A percentile compares a stretch with the other conserved stretches of the same genome.
These are phyloP conservation scores for Zizania latifolia DNA, from an alignment of 176 grass and related monocot genomes.

Conservation along the genomic window DNA sequence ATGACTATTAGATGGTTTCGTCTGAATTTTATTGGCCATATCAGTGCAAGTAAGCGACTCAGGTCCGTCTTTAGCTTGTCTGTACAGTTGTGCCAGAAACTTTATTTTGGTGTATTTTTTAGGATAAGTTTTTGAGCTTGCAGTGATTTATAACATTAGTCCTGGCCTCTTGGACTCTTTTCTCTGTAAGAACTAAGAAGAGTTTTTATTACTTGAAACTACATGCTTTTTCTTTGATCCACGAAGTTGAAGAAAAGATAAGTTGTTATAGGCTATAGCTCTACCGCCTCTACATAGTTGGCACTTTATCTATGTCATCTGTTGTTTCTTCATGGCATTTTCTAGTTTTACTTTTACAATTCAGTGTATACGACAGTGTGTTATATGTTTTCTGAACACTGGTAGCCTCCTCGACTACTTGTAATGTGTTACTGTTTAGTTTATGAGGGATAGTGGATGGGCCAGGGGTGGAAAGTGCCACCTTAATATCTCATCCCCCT, in stretches of 20 bases:
- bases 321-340: neutral
- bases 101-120: neutral
- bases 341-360: neutral
- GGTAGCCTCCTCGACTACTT: neutral
- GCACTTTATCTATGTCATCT: neutral
- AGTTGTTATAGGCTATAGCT: neutral
- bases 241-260: neutral
- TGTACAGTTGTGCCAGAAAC: neutral
- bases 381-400: neutral
- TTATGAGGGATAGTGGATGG: neutral
- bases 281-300: neutral
- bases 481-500: neutral
- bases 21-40: neutral
- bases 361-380: neutral
- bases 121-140: neutral
- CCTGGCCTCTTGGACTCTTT: neutral
- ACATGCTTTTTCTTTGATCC: neutral
- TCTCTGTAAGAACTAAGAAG: neutral
- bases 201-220: neutral
- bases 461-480: neutral
- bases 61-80: neutral
- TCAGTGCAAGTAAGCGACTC: neutral
- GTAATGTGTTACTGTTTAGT: neutral
- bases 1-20: neutral
- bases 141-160: neutral